A percentile compares a stretch with the other conserved stretches of the same genome.
Evolutionary conservation across 805 yeast genomes (phyloP).

Genomic region (Candida morakotiae): DNA sequence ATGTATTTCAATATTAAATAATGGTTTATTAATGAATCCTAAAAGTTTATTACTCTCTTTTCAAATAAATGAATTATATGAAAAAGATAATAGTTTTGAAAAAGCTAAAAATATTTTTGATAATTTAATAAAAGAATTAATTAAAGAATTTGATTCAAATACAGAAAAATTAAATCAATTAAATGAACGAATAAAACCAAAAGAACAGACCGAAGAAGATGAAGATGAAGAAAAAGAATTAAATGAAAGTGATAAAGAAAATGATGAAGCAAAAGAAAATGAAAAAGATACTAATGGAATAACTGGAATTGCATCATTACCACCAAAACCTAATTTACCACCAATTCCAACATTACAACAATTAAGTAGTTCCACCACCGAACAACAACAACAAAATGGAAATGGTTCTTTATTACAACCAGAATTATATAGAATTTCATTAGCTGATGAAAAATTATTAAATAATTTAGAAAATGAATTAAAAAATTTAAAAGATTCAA

Average conservation of each 20-base stretch:
- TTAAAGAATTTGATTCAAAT: conserved; percentile 29
- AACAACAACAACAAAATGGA: conserved; percentile 10
- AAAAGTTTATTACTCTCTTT: conserved; percentile 62
- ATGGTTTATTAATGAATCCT: conserved; percentile 64
- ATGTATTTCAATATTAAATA: conserved; percentile 45
- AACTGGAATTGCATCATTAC: conserved; percentile 5
- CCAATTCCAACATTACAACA: conserved; percentile 3
- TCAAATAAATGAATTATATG: conserved; percentile 66
- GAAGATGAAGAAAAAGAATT: conserved; percentile 8
- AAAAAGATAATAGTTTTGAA: conserved; percentile 48
- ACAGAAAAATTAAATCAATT: conserved; percentile 14
- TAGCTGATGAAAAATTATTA: conserved; percentile 18
- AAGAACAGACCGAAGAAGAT: conserved; percentile 10
- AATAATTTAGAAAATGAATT: conserved; percentile 16
- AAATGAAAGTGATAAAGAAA: conserved; percentile 7
- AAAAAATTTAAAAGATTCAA: conserved; percentile 25
- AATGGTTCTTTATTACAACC: background rate
- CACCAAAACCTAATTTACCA: conserved; percentile 4
- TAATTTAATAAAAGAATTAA: conserved; percentile 45
- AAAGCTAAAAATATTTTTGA: conserved; percentile 50
- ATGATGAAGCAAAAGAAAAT: conserved; percentile 9
- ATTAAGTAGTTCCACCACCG: background rate
- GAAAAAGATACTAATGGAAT: background rate
- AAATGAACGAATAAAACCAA: conserved; percentile 16
- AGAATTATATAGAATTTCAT: conserved; percentile 13